These are phyloP conservation scores for Ophiostoma sp. DNA, from an alignment of 2,329 filamentous ascomycete genomes.

Conservation along the genomic window DNA sequence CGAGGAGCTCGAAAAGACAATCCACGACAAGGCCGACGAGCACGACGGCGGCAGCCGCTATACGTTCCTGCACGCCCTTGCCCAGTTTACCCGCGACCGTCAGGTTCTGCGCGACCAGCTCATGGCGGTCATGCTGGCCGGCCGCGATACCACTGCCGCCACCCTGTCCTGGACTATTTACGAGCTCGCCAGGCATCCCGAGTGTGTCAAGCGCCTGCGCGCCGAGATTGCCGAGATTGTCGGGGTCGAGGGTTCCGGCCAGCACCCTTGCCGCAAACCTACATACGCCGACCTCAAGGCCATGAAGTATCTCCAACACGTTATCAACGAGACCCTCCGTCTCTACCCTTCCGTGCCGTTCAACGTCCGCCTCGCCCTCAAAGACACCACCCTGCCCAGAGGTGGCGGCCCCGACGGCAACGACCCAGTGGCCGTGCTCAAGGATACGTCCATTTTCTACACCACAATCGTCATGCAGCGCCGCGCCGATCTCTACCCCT, in stretches of 20 bases:
- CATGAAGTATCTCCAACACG: slow-evolving; percentile 74
- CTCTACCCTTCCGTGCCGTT: slow-evolving; percentile 74
- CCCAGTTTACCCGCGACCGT: slow-evolving; percentile 67
- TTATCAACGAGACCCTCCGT: slow-evolving; percentile 72
- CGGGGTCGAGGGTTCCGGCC: slow-evolving; percentile 42
- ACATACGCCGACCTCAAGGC: slow-evolving; percentile 78
- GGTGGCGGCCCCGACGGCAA: slow-evolving; percentile 62
- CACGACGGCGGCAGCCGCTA: slow-evolving; percentile 40
- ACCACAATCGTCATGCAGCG: slow-evolving; percentile 69
- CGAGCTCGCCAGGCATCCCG: slow-evolving; percentile 68
- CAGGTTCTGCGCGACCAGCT: slow-evolving; percentile 78
- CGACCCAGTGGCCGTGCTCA: slow-evolving; percentile 59
- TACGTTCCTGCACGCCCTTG: slow-evolving; percentile 82
- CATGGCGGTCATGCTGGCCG: slow-evolving; percentile 74
- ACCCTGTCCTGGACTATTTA: slow-evolving; percentile 79
- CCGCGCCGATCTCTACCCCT: slow-evolving; percentile 56
- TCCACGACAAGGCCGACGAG: slow-evolving; percentile 53
- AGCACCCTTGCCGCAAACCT: slow-evolving; percentile 35
- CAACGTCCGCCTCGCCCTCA: slow-evolving; percentile 67
- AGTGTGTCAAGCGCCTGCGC: slow-evolving; percentile 62
- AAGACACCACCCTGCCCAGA: slow-evolving; percentile 67
- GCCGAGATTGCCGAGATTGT: slow-evolving; percentile 64
- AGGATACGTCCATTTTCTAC: slow-evolving; percentile 62
- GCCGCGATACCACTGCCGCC: slow-evolving; percentile 78
- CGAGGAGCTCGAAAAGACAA: slow-evolving; percentile 69